Percentiles rank a stretch among this genome's conserved stretches.
Evolutionary conservation across 495 filamentous ascomycete genomes (phyloP).

Genomic region (Penicillium subrubescens): DNA sequence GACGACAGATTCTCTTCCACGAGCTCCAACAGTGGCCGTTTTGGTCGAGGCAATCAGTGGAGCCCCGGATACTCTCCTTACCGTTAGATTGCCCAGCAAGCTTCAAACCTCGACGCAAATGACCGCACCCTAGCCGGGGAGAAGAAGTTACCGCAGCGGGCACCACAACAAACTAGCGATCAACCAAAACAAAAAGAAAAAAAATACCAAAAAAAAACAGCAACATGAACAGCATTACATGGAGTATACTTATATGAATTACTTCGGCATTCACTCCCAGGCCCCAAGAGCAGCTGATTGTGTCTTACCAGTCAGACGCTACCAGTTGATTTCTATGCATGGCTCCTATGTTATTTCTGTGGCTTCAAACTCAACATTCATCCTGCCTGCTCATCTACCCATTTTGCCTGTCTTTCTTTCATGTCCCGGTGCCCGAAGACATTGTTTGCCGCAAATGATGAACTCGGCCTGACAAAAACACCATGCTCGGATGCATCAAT

Average conservation of each 20-base stretch:
- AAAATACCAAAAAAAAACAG: constrained; percentile 1
- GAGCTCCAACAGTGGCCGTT: constrained; percentile 35
- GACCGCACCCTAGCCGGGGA: not conserved
- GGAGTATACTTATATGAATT: constrained; percentile 11
- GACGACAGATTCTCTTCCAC: constrained; percentile 42
- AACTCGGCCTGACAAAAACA: constrained; percentile 11
- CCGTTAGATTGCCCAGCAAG: constrained; percentile 28
- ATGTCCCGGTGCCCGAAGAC: constrained; percentile 6
- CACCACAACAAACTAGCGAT: not conserved
- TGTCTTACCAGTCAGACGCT: constrained; percentile 1
- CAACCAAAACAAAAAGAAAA: not conserved
- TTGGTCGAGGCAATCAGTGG: constrained; percentile 44
- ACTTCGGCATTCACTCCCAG: constrained; percentile 6
- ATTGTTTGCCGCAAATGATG: constrained; percentile 11
- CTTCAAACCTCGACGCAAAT: not conserved
- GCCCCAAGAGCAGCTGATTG: not conserved
- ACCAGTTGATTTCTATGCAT: constrained; percentile 1
- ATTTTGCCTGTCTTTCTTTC: constrained; percentile 16
- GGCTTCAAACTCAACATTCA: constrained; percentile 18
- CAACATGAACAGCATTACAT: not conserved
- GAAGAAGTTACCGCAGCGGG: not conserved
- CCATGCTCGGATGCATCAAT: constrained; percentile 9
- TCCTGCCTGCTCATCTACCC: constrained; percentile 24
- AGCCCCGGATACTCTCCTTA: constrained; percentile 39
- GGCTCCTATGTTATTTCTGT: constrained; percentile 11